These are phyloP conservation scores for Chalaropsis thielavioides DNA, from an alignment of 2,329 filamentous ascomycete genomes.

Conservation along the genomic window DNA sequence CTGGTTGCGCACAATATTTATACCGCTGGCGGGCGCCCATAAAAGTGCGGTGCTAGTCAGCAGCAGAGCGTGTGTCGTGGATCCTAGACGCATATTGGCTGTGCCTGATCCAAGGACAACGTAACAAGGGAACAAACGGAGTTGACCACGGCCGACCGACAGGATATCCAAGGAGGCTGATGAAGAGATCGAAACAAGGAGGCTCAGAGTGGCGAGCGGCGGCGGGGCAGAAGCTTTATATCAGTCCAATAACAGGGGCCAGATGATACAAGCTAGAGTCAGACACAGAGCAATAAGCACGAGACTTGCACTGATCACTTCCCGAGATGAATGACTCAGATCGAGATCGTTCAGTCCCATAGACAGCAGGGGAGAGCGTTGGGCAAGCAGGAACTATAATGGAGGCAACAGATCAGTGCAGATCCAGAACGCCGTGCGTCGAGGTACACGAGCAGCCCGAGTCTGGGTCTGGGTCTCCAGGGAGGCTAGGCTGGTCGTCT, in stretches of 20 bases:
- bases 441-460: not conserved
- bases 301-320: not conserved
- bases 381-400: not conserved
- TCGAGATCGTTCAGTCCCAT: not conserved
- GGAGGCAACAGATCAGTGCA: not conserved
- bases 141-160: not conserved
- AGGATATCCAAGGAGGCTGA: not conserved
- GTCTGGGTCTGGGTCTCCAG: not conserved
- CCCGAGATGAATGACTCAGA: slow-evolving; percentile 3
- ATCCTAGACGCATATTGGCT: not conserved
- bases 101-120: not conserved
- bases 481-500: not conserved
- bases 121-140: not conserved
- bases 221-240: not conserved
- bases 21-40: not conserved
- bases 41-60: not conserved
- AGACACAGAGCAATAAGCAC: not conserved
- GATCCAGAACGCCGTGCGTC: not conserved
- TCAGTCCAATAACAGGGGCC: not conserved
- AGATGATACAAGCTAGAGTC: not conserved
- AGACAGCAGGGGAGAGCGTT: not conserved
- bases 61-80: not conserved
- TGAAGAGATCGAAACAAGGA: not conserved
- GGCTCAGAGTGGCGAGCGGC: not conserved
- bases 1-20: not conserved